A percentile compares a stretch with the other conserved stretches of the same genome.
phyloP scores from a whole-genome alignment of 2,329 filamentous ascomycete genomes.

The Coniella lustricola region DNA sequence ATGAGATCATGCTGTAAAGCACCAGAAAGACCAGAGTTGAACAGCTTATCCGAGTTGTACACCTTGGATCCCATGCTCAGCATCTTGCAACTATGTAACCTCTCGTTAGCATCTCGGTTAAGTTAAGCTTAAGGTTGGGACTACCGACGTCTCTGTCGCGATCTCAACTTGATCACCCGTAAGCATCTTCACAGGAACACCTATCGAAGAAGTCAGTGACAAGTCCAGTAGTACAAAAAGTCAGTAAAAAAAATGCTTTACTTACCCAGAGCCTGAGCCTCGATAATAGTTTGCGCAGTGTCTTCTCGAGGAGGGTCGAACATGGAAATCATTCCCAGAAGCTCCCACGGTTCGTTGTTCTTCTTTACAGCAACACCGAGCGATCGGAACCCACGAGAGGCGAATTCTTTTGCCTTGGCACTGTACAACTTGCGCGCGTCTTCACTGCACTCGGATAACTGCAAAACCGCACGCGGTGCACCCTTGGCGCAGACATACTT shows the following conservation, averaged over 20 bases:
- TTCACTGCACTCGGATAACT: conserved; percentile 59
- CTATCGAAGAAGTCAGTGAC: conserved; percentile 22
- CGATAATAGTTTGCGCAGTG: conserved; percentile 69
- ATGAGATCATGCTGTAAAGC: conserved; percentile 69
- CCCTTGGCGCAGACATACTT: conserved; percentile 69
- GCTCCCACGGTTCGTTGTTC: conserved; percentile 44
- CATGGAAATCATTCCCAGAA: conserved; percentile 72
- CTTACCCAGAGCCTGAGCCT: conserved; percentile 37
- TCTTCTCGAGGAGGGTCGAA: conserved; percentile 75
- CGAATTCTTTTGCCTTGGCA: conserved; percentile 68
- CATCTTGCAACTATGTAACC: conserved; percentile 59
- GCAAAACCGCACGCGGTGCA: conserved; percentile 68
- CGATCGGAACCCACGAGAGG: conserved; percentile 72
- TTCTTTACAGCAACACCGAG: conserved; percentile 61
- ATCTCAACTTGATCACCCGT: conserved; percentile 76
- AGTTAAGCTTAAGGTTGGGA: neutral
- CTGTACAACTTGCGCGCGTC: conserved; percentile 61
- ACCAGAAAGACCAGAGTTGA: conserved; percentile 66
- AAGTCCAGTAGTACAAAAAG: neutral
- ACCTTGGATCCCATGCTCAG: conserved; percentile 71
- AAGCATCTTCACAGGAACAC: conserved; percentile 74
- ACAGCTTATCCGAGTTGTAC: conserved; percentile 71
- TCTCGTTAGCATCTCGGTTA: neutral
- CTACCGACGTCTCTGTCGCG: conserved; percentile 58
- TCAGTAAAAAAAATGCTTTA: neutral